Conservation (phyloP, 495 filamentous ascomycete genomes). For the Neurospora pannonica region DNA sequence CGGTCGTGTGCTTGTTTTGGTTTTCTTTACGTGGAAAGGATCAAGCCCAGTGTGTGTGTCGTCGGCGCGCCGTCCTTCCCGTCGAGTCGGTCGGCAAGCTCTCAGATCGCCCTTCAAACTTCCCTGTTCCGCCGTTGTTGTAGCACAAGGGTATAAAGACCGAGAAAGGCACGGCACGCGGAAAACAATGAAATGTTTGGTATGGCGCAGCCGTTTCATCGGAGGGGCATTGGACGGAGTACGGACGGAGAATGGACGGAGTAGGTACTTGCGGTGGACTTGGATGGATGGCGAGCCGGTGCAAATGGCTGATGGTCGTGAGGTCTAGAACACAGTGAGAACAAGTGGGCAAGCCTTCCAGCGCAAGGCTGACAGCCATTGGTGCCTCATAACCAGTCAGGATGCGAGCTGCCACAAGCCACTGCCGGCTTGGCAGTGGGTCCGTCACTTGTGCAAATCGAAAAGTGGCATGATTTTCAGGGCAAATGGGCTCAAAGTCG, state of each 20-base stretch:
- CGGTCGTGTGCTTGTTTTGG: not conserved
- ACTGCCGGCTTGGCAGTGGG: constrained; percentile 24
- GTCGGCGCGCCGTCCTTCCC: not conserved
- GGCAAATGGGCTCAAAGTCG: constrained; percentile 22
- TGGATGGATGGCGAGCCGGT: not conserved
- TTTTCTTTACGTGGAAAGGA: not conserved
- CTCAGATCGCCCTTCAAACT: not conserved
- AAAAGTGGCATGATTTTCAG: constrained; percentile 29
- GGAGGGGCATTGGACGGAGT: not conserved
- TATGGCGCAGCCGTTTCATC: not conserved
- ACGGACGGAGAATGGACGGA: not conserved
- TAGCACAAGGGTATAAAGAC: not conserved
- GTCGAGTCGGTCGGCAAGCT: not conserved
- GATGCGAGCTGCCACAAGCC: constrained; percentile 7
- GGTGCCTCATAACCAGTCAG: constrained; percentile 9
- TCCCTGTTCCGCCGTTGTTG: not conserved
- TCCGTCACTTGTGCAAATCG: constrained; percentile 12
- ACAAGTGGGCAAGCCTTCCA: not conserved
- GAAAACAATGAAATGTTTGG: not conserved
- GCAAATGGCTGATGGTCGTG: constrained; percentile 1
- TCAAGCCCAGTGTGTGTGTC: not conserved
- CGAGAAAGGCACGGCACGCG: not conserved
- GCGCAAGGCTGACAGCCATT: constrained; percentile 20
- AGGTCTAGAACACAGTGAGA: constrained; percentile 10
- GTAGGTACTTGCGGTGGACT: not conserved